Conservation (phyloP, 1,139 yeast genomes). For the Yamadazyma jaroonii region DNA sequence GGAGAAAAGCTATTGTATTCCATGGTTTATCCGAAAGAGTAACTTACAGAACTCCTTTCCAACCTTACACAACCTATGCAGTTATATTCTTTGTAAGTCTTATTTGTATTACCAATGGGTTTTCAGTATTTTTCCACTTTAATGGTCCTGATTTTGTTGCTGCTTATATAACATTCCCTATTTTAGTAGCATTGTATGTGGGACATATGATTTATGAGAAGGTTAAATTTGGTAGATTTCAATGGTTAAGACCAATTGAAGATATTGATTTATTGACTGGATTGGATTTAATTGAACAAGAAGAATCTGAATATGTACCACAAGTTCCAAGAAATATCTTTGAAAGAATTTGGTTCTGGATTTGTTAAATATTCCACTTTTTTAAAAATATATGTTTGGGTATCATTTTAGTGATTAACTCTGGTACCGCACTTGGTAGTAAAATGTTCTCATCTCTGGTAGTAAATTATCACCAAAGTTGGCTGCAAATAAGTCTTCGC, state of each 20-base stretch:
- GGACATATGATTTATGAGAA: conserved; percentile 38
- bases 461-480: background rate
- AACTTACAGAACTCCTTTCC: conserved; percentile 46
- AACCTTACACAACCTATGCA: conserved; percentile 51
- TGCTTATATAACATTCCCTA: conserved; percentile 60
- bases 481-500: background rate
- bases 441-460: background rate
- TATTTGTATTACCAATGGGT: conserved; percentile 57
- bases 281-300: conserved; percentile 41
- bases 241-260: conserved; percentile 26
- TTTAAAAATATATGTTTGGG: too few species aligned
- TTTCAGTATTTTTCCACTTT: conserved; percentile 52
- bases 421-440: too few species aligned
- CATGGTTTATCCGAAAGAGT: conserved; percentile 44
- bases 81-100: conserved; percentile 45
- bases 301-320: conserved; percentile 27
- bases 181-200: conserved; percentile 44
- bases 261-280: conserved; percentile 47
- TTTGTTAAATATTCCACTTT: conserved; percentile 16
- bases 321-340: conserved; percentile 31
- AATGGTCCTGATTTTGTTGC: conserved; percentile 56
- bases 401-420: too few species aligned
- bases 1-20: conserved; percentile 49
- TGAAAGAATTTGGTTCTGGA: conserved; percentile 42
- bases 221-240: conserved; percentile 19